These are phyloP conservation scores for Cubamyces lactineus DNA, from an alignment of 768 basidiomycete species.

Conservation along the genomic window DNA sequence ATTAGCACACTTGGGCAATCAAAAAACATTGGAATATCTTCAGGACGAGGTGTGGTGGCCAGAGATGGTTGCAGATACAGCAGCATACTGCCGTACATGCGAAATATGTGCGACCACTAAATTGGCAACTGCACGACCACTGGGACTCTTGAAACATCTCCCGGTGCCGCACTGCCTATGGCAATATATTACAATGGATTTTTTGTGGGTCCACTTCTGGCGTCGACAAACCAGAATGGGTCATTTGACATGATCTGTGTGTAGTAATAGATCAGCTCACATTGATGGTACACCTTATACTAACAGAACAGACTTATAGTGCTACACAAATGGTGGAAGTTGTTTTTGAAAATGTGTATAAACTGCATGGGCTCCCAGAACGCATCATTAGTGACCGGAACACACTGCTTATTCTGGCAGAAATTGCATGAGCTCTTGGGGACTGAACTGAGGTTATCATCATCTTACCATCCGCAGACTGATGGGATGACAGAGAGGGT, in stretches of 20 bases:
- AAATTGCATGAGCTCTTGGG: too few relatives aligned
- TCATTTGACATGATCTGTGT: constrained; percentile 32
- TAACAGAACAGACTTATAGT: constrained; percentile 32
- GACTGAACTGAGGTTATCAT: too few relatives aligned
- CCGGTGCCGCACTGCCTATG: constrained; percentile 29
- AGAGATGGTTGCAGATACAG: too few relatives aligned
- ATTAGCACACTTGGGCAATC: constrained; percentile 40
- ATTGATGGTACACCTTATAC: constrained; percentile 33
- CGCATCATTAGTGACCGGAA: constrained; percentile 46
- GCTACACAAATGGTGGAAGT: constrained; percentile 40
- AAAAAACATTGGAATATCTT: constrained; percentile 39
- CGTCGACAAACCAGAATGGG: constrained; percentile 27
- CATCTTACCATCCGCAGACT: too few relatives aligned
- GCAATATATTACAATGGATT: constrained; percentile 34
- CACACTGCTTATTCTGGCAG: constrained; percentile 29
- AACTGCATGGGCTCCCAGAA: constrained; percentile 42
- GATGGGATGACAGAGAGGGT: not conserved
- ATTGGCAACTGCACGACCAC: constrained; percentile 15
- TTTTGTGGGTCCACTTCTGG: constrained; percentile 30
- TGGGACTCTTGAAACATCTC: constrained; percentile 29
- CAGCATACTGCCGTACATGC: constrained; percentile 32
- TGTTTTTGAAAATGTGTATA: constrained; percentile 39
- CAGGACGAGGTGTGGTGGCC: constrained; percentile 44
- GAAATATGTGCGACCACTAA: constrained; percentile 24
- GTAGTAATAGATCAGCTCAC: constrained; percentile 31